Base-by-base conservation (phyloP, 2,329 filamentous ascomycete species). In the Trichophyton simii region DNA sequence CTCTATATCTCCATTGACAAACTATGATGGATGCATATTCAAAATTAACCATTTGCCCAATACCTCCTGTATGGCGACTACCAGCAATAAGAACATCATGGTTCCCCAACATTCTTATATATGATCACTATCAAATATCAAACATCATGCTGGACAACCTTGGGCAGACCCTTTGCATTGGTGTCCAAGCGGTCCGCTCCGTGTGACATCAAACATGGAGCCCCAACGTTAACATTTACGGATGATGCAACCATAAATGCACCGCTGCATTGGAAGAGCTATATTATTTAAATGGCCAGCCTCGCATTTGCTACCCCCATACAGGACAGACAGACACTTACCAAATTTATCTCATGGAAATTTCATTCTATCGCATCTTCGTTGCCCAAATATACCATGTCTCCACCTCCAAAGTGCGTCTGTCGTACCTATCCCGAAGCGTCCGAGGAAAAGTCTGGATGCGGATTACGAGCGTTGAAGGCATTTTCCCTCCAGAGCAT, bases 131-230 rank as follows among this genome's bases (percentile, higher is more conserved):
- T 28, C 9, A 15, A 28, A 9, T 15, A 52, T 11, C 46, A 52
- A 52, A 18, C 25, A 11, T 52, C 25, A 25, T 13, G 3, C 46
- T 28, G 20, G 46, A 52, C 13, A 13, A 31, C 20, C 22, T 52
- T 52, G 46, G 46, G 46, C 46, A 28, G 46, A 52, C 6, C 20
- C 20, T 48, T 52, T 28, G 46, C 46, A 25, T 52, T 52, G 46
- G 25, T 52, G 54, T 22, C 54, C 57, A 28, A 59, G 38, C 58
- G 58, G 58, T 34, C 58, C 58, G 41, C 25, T 36, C 42, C 22
- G 58, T 59, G 58, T 59, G 58, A 59, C 44, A 59, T 59, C 44
- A 59, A 59, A 59, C 58, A 52, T 11, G 15, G 57, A 31, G 15
- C 18, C 18, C 28, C 31, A 59, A 18, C 38, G 4, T 18, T 59